phyloP scores from a whole-genome alignment of 1,284 basidiomycete genomes.

The Pterulicium gracile region DNA sequence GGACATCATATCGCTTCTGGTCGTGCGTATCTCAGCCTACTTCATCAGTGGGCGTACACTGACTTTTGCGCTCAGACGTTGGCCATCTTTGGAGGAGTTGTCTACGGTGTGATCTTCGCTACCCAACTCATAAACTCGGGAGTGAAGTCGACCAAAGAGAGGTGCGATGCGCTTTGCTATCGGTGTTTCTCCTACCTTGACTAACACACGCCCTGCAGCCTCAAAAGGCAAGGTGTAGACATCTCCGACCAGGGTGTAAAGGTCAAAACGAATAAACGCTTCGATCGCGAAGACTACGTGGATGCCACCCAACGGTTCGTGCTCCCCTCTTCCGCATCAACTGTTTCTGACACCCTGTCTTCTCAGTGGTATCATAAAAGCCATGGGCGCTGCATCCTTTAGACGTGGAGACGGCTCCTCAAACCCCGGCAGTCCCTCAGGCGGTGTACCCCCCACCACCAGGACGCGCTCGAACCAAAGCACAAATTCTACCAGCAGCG shows the following conservation, averaged over 20 bases:
- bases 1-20: constrained; percentile 27
- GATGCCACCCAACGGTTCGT: constrained; percentile 62
- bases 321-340: background rate
- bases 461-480: background rate
- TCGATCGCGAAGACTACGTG: constrained; percentile 52
- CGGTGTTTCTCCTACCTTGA: constrained; percentile 2
- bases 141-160: constrained; percentile 33
- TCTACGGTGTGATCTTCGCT: constrained; percentile 27
- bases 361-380: constrained; percentile 29
- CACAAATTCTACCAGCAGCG: background rate
- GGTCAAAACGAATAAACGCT: constrained; percentile 47
- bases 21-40: constrained; percentile 17
- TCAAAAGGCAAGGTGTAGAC: constrained; percentile 44
- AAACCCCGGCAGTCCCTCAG: constrained; percentile 11
- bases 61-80: constrained; percentile 26
- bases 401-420: constrained; percentile 14
- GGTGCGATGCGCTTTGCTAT: constrained; percentile 22
- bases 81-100: constrained; percentile 28
- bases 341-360: background rate
- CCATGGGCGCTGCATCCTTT: constrained; percentile 24
- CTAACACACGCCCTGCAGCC: constrained; percentile 21
- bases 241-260: constrained; percentile 47
- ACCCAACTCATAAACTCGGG: constrained; percentile 25
- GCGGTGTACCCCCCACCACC: background rate
- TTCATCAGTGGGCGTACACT: background rate